Conservation (phyloP, 345 rosid species). For the Pugionium cornutum region DNA sequence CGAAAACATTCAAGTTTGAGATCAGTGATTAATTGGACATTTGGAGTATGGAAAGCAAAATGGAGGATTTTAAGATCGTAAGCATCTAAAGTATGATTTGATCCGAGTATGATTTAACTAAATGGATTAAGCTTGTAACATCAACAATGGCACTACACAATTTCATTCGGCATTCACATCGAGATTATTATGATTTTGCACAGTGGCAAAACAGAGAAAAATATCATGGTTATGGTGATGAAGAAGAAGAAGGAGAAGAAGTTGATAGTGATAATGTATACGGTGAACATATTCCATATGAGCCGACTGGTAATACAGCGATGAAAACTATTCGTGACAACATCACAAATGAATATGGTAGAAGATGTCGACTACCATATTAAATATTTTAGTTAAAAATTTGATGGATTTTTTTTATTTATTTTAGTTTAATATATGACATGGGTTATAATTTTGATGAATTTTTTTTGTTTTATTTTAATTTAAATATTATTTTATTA, state of each 20-base stretch:
- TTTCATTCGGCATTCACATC: not conserved
- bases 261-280: not conserved
- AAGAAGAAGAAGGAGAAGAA: not conserved
- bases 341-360: too few species aligned
- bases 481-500: too few species aligned
- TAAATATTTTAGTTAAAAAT: too few species aligned
- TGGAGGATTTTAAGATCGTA: constrained; percentile 12
- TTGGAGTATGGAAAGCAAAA: constrained; percentile 3
- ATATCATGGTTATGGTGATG: not conserved
- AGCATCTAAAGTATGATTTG: constrained; percentile 4
- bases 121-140: not conserved
- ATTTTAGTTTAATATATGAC: too few species aligned
- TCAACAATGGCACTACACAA: constrained; percentile 1
- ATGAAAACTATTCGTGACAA: not conserved
- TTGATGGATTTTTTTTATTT: too few species aligned
- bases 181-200: not conserved
- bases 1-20: too few species aligned
- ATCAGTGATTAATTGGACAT: not conserved
- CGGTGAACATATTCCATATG: too few species aligned
- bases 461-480: too few species aligned
- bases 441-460: too few species aligned
- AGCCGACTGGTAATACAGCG: not conserved
- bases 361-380: not conserved
- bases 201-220: not conserved
- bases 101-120: not conserved